Base-by-base conservation (phyloP, 352 stramenopile genomes). In the Globisporangium viniferum region DNA sequence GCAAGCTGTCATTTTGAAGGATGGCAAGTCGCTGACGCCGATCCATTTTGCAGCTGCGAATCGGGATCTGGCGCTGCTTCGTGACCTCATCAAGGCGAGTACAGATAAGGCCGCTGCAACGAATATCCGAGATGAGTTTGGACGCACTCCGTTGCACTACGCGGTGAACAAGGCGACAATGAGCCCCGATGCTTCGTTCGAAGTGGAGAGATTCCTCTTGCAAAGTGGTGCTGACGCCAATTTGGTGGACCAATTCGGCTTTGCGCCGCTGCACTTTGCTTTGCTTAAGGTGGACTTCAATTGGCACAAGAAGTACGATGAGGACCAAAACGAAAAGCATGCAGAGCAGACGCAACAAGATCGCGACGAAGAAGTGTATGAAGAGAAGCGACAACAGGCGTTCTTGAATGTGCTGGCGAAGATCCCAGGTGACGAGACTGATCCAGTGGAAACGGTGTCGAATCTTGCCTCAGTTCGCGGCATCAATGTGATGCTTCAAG, bases 361-460 rank as follows among this genome's bases (percentile, higher is more conserved):
- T 46, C 61, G 54, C n/a, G 69, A 81, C n/a, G 70, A 77, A 18
- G 73, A 65, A 8, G 77, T 78, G 9, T 89, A 89, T 41, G 80
- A 89, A 27, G 46, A 29, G n/a, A 80, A 89, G 41, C 86, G 84
- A 24, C 31, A 60, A n/a, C 57, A 81, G 12, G 70, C 71, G 3
- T 92, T 89, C 27, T 48, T 73, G 20, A 70, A 79, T 15, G 68
- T 69, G n/a, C 46, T 94, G 14, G 61, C 60, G 0, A 66, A 61
- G 24, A 86, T 94, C 33, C 81, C 81, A 9, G 48, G 44, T 2
- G 66, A 59, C 7, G 80, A 88, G 46, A 84, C 71, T 1, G 86
- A 94, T 72, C 86, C 86, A 0, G 86, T 94, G 2, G 86, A 94
- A 64, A 94, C 85, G 0, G 80, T 93, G 5, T 90, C 84, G 5